Base-by-base conservation (phyloP, 495 filamentous ascomycete species). In the Aspergillus biplanus region DNA sequence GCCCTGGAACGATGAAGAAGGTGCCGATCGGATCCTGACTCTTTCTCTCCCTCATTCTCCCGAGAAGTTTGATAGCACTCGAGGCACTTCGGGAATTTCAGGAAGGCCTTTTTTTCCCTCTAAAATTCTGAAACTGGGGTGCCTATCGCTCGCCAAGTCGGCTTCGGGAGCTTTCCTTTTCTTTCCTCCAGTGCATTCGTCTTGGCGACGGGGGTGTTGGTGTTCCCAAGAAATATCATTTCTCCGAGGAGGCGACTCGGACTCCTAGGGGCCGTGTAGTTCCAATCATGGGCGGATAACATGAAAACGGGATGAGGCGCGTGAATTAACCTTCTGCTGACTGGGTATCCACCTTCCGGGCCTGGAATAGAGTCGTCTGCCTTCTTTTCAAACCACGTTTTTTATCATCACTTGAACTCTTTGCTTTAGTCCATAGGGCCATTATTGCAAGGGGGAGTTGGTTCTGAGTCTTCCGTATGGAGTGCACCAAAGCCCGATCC, bases 1-100 rank as follows among this genome's bases (percentile, higher is more conserved):
- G 47, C 47, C 39, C 21, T n/a, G n/a, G 47, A 31, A 27, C 0
- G 6, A 7, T 18, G 6, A 31, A 18, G 11, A 50, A 7, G 16
- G n/a, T 21, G 47, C 47, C 47, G 47, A 50, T 50, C 47, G 47
- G 47, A 18, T 50, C 21, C 47, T 50, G 6, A n/a, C 7, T 27
- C 21, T 27, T 27, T 2, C 47, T 27, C 11, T 50, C 27, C 47
- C 47, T 50, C 47, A 50, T 50, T 50, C 16, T 50, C 47, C 47
- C 47, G 47, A 50, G 6, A 6, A 12, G 8, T 44, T 13, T 4
- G 39, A 15, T 27, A 27, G 21, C 21, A 27, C 21, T 27, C 21
- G 21, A 27, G 21, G 21, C 21, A 27, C 21, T 27, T 2, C 21
- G 39, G 39, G 39, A 44, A 44, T 6, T 44, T 12, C 39, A 44